Conservation (phyloP, 2,329 filamentous ascomycete species). For the Colletotrichum liriopes region DNA sequence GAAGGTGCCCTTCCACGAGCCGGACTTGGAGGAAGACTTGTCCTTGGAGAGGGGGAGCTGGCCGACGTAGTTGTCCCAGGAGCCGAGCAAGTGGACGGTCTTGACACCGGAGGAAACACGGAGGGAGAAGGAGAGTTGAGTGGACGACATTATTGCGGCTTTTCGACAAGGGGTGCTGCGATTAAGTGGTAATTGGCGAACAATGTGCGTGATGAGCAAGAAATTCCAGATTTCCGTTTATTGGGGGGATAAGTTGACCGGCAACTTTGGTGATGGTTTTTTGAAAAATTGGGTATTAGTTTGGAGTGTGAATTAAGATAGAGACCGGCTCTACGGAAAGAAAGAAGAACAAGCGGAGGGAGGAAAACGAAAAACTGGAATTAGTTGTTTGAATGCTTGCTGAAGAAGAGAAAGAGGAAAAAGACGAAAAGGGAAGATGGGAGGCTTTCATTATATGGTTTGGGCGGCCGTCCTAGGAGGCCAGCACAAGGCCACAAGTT, state of each 20-base stretch:
- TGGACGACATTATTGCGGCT: slow-evolving; percentile 81
- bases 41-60: slow-evolving; percentile 97
- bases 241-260: slow-evolving; percentile 60
- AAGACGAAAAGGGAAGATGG: slow-evolving; percentile 52
- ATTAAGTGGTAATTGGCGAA: slow-evolving; percentile 37
- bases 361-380: slow-evolving; percentile 69
- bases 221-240: slow-evolving; percentile 68
- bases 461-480: slow-evolving; percentile 36
- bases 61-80: slow-evolving; percentile 97
- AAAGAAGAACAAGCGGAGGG: slow-evolving; percentile 57
- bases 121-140: slow-evolving; percentile 96
- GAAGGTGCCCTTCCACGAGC: slow-evolving; percentile 96
- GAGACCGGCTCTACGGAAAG: slow-evolving; percentile 70
- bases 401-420: slow-evolving; percentile 69
- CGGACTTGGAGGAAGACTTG: slow-evolving; percentile 84
- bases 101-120: slow-evolving; percentile 97
- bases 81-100: slow-evolving; percentile 96
- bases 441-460: slow-evolving; percentile 53
- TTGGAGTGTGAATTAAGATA: slow-evolving; percentile 50
- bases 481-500: slow-evolving; percentile 30
- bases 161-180: slow-evolving; percentile 55
- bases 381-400: slow-evolving; percentile 74
- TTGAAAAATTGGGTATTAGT: slow-evolving; percentile 49
- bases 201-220: slow-evolving; percentile 65
- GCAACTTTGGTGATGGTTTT: slow-evolving; percentile 53